phyloP scores from a whole-genome alignment of 345 rosid species.

The Litchi chinensis region DNA sequence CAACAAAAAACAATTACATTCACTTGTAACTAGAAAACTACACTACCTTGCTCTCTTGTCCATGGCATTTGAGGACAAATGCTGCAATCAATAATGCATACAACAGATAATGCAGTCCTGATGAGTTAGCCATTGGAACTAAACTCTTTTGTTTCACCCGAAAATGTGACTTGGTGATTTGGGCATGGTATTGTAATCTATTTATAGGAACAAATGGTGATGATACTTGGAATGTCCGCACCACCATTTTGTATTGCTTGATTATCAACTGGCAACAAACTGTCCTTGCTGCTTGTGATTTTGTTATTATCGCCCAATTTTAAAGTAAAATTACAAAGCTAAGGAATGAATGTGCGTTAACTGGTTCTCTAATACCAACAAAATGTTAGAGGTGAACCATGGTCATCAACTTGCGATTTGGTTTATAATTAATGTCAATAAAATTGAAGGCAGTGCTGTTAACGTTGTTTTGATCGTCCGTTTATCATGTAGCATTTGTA shows the following conservation, averaged over 20 bases:
- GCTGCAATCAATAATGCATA: constrained; percentile 20
- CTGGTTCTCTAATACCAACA: not conserved
- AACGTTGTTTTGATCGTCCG: constrained; percentile 8
- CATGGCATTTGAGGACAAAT: constrained; percentile 31
- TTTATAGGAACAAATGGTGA: constrained; percentile 19
- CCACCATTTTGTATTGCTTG: not conserved
- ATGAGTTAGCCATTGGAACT: constrained; percentile 20
- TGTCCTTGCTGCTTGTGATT: not conserved
- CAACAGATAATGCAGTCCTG: constrained; percentile 20
- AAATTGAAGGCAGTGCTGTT: not conserved
- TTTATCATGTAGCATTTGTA: not conserved
- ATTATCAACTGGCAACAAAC: not conserved
- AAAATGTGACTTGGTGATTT: not conserved
- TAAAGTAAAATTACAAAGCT: not conserved
- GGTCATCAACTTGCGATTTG: not conserved
- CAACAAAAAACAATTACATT: not conserved
- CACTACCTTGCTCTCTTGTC: constrained; percentile 32
- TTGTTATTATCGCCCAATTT: not conserved
- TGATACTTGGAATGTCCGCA: constrained; percentile 18
- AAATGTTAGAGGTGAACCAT: not conserved
- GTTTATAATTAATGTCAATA: not conserved
- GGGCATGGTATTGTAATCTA: not conserved
- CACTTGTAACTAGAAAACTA: not conserved
- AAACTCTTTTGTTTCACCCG: not conserved
- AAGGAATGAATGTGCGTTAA: not conserved